Evolutionary conservation across 495 filamentous ascomycete species (phyloP), one percentile per base, ranked within the genome.

Genomic region (Bryoglossum gracile): DNA sequence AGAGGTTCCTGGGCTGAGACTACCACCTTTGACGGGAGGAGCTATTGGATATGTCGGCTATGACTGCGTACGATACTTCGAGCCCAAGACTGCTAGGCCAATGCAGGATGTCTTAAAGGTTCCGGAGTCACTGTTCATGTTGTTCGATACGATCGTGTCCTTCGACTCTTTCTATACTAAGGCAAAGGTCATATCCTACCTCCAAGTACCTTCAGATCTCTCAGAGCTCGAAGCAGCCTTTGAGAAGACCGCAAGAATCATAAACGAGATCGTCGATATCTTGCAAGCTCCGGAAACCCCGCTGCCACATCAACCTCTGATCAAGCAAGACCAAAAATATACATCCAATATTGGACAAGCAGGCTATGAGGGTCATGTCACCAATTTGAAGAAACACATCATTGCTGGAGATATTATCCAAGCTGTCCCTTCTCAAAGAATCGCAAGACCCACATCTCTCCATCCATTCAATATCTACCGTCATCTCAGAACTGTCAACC

Each of bases 401-500:
- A 72, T 75, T 55, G 76, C 78, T 39, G 92, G 92, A 41, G 87
- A 95, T 70, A 96, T 98, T 62, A 96, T 98, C 70, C 92, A 98
- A 65, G 86, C 89, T 0, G 92, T 97, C 2, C 92, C 92, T 1
- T 95, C 89, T 22, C 92, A 98, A 67, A 81, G 92, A 35, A 82
- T 96, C 60, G 84, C 89, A 0, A 78, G 92, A 11, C 87, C 89
- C 17, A 98, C 92, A 10, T 76, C 77, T 32, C 74, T 98, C 18
- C 92, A 97, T 63, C 89, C 92, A 0, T 98, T 94, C 74, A 98
- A 98, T 73, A 89, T 98, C 65, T 98, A 97, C 77, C 85, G 90
- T 32, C 88, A 94, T 61, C 76, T 98, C 24, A 87, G 92, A 57
- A 94, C 85, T 8, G 87, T 96, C 55, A 98, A 98, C 61, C 92